Evolutionary conservation across 2,329 filamentous ascomycete genomes (phyloP).

Genomic region (Diplodia mutila): DNA sequence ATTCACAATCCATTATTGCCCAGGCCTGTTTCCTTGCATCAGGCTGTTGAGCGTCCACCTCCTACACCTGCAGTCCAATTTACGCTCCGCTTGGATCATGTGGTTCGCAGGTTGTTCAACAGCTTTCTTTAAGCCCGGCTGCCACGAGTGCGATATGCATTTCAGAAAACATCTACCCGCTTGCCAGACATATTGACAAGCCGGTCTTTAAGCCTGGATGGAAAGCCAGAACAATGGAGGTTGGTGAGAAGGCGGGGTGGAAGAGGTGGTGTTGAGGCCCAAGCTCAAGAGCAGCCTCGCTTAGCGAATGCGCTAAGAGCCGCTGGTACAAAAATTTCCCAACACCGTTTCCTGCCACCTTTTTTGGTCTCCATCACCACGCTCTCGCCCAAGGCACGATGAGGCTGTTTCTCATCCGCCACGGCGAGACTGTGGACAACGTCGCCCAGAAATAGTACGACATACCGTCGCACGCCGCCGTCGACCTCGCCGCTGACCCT

Average conservation of each 20-base stretch:
- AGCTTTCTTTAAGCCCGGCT: too few relatives aligned
- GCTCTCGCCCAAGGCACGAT: slow-evolving; percentile 42
- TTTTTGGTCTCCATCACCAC: not conserved
- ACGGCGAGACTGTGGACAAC: slow-evolving; percentile 91
- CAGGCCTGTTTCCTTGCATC: too few relatives aligned
- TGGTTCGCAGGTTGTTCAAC: too few relatives aligned
- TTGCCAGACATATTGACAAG: too few relatives aligned
- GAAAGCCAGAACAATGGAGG: not conserved
- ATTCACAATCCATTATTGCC: too few relatives aligned
- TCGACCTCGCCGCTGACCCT: slow-evolving; percentile 33
- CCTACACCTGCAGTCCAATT: too few relatives aligned
- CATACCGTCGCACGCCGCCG: slow-evolving; percentile 22
- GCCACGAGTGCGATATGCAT: too few relatives aligned
- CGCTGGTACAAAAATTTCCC: slow-evolving; percentile 9
- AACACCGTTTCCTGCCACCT: not conserved
- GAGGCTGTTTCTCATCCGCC: slow-evolving; percentile 77
- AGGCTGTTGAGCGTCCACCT: too few relatives aligned
- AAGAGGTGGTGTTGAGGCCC: not conserved
- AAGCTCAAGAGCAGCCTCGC: not conserved
- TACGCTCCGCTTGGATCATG: too few relatives aligned
- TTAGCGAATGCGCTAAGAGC: not conserved
- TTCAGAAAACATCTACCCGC: too few relatives aligned
- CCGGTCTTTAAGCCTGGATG: too few relatives aligned
- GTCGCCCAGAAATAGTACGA: slow-evolving; percentile 73
- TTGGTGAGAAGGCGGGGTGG: not conserved